Conservation (phyloP, 441 rosid genomes). For the Brassica hybrid region DNA sequence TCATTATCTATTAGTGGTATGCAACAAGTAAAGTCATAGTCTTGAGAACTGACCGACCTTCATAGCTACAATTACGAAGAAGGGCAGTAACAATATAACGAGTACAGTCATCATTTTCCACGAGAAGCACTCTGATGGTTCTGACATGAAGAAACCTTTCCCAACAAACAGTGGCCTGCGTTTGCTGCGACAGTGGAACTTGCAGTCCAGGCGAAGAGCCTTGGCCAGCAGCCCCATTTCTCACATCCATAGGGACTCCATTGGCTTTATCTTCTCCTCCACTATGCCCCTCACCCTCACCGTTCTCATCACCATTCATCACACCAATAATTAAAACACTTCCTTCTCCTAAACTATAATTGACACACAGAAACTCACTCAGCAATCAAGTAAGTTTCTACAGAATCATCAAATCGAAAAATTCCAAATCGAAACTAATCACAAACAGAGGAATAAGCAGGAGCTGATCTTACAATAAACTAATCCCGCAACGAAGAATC, state of each 20-base stretch:
- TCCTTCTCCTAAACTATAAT: conserved; percentile 1
- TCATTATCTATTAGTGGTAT: neutral
- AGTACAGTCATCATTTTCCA: conserved; percentile 72
- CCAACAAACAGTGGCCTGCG: conserved; percentile 63
- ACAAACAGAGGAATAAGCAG: neutral
- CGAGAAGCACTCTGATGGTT: conserved; percentile 71
- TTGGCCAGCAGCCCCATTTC: conserved; percentile 44
- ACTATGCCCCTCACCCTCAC: conserved; percentile 40
- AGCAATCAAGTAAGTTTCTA: conserved; percentile 4
- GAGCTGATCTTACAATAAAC: conserved; percentile 37
- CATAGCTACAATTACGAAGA: conserved; percentile 75
- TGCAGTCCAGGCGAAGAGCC: conserved; percentile 44
- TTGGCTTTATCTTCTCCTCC: conserved; percentile 43
- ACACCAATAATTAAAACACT: conserved; percentile 22
- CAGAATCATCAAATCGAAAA: conserved; percentile 27
- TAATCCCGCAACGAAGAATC: conserved; percentile 25
- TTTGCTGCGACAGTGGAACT: conserved; percentile 49
- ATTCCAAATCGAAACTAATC: conserved; percentile 12
- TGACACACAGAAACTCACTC: neutral
- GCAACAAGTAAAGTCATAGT: conserved; percentile 9
- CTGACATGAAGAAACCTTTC: conserved; percentile 70
- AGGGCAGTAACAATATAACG: conserved; percentile 73
- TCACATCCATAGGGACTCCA: conserved; percentile 45
- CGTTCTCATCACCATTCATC: conserved; percentile 52
- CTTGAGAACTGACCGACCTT: conserved; percentile 55